These are phyloP conservation scores for Syncephalastrum contaminatum DNA, from an alignment of 371 early-diverging fungal genomes.

Conservation along the genomic window DNA sequence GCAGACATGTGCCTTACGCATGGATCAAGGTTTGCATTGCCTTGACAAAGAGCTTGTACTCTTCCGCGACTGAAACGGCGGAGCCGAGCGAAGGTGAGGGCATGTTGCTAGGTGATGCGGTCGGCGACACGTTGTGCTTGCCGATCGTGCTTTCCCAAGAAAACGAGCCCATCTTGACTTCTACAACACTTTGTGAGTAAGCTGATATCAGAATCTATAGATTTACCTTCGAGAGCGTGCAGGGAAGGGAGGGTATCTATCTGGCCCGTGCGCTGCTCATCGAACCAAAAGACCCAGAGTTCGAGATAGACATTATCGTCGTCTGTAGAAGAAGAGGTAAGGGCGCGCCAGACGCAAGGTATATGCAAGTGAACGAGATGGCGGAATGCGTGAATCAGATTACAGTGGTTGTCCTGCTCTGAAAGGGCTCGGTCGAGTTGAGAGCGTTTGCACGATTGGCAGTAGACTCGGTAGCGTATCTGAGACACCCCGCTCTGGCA, in stretches of 20 bases:
- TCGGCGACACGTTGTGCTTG: conserved; percentile 25
- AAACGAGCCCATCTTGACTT: conserved; percentile 43
- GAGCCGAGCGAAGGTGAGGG: conserved; percentile 14
- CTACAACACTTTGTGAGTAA: conserved; percentile 12
- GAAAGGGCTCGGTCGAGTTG: conserved; percentile 19
- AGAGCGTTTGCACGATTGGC: conserved; percentile 28
- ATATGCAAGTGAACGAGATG: conserved; percentile 28
- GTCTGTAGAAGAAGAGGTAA: conserved; percentile 1
- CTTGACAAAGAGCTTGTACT: conserved; percentile 39
- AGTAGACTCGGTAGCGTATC: conserved; percentile 49
- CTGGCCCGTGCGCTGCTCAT: conserved; percentile 44
- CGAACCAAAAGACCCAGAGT: conserved; percentile 55
- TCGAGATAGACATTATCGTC: conserved; percentile 23
- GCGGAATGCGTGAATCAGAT: conserved; percentile 31
- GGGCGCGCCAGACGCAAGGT: conserved; percentile 37
- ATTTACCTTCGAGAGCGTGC: conserved; percentile 38
- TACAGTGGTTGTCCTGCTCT: conserved; percentile 4
- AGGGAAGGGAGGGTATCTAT: conserved; percentile 37
- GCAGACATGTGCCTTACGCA: conserved; percentile 23
- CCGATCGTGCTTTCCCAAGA: conserved; percentile 42
- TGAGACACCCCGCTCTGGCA: conserved; percentile 48
- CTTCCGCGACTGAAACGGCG: conserved; percentile 32
- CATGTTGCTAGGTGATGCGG: conserved; percentile 26
- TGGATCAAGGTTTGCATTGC: conserved; percentile 35
- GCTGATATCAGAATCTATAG: neutral